phyloP scores from a whole-genome alignment of 2,329 filamentous ascomycete species.

The Clonostachys rosea region DNA sequence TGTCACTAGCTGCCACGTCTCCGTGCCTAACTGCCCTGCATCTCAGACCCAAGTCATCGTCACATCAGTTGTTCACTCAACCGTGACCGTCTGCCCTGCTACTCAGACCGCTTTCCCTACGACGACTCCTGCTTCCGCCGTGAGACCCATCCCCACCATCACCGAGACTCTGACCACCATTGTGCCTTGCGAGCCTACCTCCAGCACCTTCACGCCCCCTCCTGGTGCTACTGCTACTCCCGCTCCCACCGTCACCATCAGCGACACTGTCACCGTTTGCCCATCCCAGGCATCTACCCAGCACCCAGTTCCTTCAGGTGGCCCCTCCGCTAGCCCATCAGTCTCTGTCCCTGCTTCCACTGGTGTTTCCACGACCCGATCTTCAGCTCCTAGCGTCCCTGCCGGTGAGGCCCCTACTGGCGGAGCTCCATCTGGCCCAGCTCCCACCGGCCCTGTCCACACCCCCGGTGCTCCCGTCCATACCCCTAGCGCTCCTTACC shows the following conservation, averaged over 20 bases:
- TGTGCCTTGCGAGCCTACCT: conserved; percentile 15
- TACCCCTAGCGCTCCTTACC: conserved; percentile 1
- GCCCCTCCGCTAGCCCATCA: no score
- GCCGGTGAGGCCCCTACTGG: no score
- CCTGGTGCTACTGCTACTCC: conserved; percentile 8
- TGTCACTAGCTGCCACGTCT: conserved; percentile 27
- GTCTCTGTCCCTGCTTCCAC: not conserved
- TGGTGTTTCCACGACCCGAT: not conserved
- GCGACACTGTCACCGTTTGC: conserved; percentile 2
- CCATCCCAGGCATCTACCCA: not conserved
- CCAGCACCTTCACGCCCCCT: conserved; percentile 14
- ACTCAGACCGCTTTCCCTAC: conserved; percentile 1
- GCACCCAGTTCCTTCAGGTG: not conserved
- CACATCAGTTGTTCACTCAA: conserved; percentile 12
- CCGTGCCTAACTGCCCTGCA: conserved; percentile 31
- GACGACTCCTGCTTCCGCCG: conserved; percentile 5
- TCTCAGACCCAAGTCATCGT: conserved; percentile 28
- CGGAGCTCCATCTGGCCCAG: no score
- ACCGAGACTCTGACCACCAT: conserved; percentile 15
- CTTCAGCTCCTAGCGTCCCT: not conserved
- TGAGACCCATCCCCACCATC: conserved; percentile 8
- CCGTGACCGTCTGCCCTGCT: conserved; percentile 14
- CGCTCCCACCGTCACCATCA: conserved; percentile 11
- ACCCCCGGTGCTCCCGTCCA: not conserved
- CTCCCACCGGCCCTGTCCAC: not conserved